A percentile compares a stretch with the other conserved stretches of the same genome.
These are phyloP conservation scores for Neurospora crassa DNA, from an alignment of 2,329 filamentous ascomycete species.

Conservation along the genomic window DNA sequence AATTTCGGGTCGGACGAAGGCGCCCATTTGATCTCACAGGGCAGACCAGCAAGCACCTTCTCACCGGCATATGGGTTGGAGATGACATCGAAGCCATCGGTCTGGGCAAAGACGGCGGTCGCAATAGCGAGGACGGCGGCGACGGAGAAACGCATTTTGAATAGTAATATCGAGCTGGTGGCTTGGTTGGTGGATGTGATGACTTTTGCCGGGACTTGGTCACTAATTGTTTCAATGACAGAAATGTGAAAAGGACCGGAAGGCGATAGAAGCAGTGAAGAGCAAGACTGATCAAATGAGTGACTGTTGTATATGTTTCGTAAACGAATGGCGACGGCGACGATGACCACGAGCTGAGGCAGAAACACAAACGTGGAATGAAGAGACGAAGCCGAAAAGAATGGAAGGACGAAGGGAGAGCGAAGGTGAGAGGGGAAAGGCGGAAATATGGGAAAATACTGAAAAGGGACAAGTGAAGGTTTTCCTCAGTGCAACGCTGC, in stretches of 20 bases:
- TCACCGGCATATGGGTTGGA: conserved; percentile 34
- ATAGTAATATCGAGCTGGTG: conserved; percentile 10
- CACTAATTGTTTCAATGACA: neutral
- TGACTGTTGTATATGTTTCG: conserved; percentile 5
- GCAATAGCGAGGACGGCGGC: conserved; percentile 41
- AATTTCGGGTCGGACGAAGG: conserved; percentile 25
- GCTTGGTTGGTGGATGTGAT: conserved; percentile 6
- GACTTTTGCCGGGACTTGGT: conserved; percentile 3
- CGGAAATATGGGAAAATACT: conserved; percentile 5
- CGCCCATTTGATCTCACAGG: conserved; percentile 43
- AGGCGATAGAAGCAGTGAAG: conserved; percentile 2
- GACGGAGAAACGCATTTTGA: conserved; percentile 46
- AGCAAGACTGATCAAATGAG: conserved; percentile 1
- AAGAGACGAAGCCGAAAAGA: neutral
- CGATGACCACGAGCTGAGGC: neutral
- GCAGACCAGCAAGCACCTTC: conserved; percentile 36
- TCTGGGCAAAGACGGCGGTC: conserved; percentile 38
- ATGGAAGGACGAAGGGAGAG: conserved; percentile 10
- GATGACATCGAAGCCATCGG: conserved; percentile 46
- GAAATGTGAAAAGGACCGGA: neutral
- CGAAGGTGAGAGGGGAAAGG: conserved; percentile 4
- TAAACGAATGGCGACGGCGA: conserved; percentile 15
- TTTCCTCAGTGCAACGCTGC: conserved; percentile 1
- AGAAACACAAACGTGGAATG: neutral
- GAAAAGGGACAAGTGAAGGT: conserved; percentile 4